Evolutionary conservation across 192 early-diverging fungal species (phyloP).

Genomic region (Coemansia sp.): DNA sequence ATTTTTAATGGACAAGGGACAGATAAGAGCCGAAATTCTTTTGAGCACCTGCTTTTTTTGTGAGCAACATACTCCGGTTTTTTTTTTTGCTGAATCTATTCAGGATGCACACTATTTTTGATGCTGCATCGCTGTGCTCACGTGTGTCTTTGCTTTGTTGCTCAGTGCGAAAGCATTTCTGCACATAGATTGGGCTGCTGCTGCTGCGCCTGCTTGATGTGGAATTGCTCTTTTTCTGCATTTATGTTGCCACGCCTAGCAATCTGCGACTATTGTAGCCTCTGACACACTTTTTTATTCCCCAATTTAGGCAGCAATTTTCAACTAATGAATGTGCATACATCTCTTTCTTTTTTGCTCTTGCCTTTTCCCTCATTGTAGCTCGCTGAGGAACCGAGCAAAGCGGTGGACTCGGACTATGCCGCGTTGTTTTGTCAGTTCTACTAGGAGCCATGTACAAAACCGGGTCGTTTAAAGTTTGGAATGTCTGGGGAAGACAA

Average conservation of each 20-base stretch:
- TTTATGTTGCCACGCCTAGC: background rate
- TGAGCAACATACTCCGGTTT: background rate
- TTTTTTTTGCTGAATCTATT: background rate
- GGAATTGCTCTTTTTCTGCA: background rate
- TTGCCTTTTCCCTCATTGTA: constrained; percentile 23
- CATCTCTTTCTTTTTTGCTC: background rate
- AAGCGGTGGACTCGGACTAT: constrained; percentile 31
- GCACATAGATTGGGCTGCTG: background rate
- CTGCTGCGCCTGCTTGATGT: no score
- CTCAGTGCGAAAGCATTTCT: background rate
- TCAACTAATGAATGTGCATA: background rate
- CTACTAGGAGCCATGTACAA: background rate
- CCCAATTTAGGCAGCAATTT: background rate
- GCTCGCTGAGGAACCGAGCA: constrained; percentile 41
- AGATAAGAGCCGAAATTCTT: background rate
- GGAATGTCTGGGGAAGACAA: background rate
- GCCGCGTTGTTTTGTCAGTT: constrained; percentile 43
- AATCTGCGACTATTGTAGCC: background rate
- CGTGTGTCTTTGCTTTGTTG: no score
- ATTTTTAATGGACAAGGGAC: no score
- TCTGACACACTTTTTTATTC: background rate
- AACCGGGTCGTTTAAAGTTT: background rate
- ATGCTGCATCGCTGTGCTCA: background rate
- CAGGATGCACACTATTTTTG: constrained; percentile 2
- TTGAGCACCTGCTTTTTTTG: background rate